Base-by-base conservation (phyloP, 1,284 basidiomycete species). In the Ceratobasidium sp. region DNA sequence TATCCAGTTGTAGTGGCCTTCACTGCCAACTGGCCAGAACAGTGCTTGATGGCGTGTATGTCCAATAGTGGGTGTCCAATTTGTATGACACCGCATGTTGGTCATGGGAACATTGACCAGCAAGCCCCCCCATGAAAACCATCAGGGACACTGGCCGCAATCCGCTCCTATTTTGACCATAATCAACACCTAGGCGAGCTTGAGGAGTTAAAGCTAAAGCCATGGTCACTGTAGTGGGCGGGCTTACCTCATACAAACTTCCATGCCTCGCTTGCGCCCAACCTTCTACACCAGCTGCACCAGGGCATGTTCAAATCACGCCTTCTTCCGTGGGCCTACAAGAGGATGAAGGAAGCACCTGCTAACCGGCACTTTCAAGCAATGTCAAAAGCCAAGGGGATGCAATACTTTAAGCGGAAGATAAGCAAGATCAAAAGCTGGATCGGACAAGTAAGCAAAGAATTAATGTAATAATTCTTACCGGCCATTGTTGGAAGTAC, bases 231-330 rank as follows among this genome's bases (percentile, higher is more conserved):
- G n/a, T n/a, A n/a, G n/a, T n/a, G n/a, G n/a, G n/a, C n/a, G n/a
- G n/a, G n/a, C n/a, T 77, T 82, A 28, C 81, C 80, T 1, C 69
- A 80, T 56, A 39, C 63, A 6, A 75, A 82, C 71, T 83, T 83
- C 39, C 80, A 80, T 75, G 13, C 56, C 4, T 77, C 53, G 17
- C 67, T 83, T 39, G 80, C 80, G 3, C 82, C 82, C 4, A 81
- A 84, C 51, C 56, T 83, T 35, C 79, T 83, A 4, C 83, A 83
- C 65, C 82, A 83, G 61, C 76, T 83, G 0, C 82, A 83, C 67
- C 81, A 84, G 74, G 83, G 83, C 10, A 77, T 83, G 7, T 80
- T 82, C 69, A 81, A 81, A 67, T 77, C 80, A 17, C 81, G 81
- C 49, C 51, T 81, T 0, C 66, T 81, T 5, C 47, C 3, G 0